Conservation (phyloP, 1,284 basidiomycete genomes). For the Schizophyllum commune region DNA sequence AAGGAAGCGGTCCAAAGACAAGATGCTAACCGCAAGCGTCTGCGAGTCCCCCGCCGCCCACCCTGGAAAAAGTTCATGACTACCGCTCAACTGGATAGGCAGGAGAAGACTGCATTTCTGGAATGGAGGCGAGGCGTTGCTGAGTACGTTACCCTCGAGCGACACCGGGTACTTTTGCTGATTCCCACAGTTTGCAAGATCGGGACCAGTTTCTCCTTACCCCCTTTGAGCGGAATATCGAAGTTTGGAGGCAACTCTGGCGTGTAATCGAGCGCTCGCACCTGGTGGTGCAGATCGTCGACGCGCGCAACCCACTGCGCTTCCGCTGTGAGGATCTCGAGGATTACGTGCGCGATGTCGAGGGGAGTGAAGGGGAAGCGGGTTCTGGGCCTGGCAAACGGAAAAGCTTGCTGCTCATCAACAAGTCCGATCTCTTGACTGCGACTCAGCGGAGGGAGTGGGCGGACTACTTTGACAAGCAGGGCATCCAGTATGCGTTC, state of each 20-base stretch:
- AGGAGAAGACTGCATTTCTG: slow-evolving; percentile 84
- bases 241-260: slow-evolving; percentile 97
- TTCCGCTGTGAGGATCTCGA: slow-evolving; percentile 94
- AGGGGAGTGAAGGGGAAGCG: slow-evolving; percentile 68
- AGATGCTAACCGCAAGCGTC: slow-evolving; percentile 58
- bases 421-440: slow-evolving; percentile 94
- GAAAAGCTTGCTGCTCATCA: slow-evolving; percentile 82
- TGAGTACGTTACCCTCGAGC: slow-evolving; percentile 38
- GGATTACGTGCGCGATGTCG: slow-evolving; percentile 75
- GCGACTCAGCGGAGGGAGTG: slow-evolving; percentile 73
- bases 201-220: slow-evolving; percentile 78
- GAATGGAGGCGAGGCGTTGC: slow-evolving; percentile 91
- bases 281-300: slow-evolving; percentile 91
- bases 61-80: slow-evolving; percentile 81
- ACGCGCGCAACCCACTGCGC: slow-evolving; percentile 85
- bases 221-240: slow-evolving; percentile 92
- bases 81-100: slow-evolving; percentile 70
- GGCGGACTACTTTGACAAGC: slow-evolving; percentile 90
- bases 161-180: slow-evolving; percentile 1
- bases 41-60: slow-evolving; percentile 82
- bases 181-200: slow-evolving; percentile 59
- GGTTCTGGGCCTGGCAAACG: slow-evolving; percentile 72
- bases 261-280: slow-evolving; percentile 91
- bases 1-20: slow-evolving; percentile 67
- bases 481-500: slow-evolving; percentile 84